A percentile compares a stretch with the other conserved stretches of the same genome.
Conservation (phyloP, 805 yeast genomes). For the Candida wancherniae region DNA sequence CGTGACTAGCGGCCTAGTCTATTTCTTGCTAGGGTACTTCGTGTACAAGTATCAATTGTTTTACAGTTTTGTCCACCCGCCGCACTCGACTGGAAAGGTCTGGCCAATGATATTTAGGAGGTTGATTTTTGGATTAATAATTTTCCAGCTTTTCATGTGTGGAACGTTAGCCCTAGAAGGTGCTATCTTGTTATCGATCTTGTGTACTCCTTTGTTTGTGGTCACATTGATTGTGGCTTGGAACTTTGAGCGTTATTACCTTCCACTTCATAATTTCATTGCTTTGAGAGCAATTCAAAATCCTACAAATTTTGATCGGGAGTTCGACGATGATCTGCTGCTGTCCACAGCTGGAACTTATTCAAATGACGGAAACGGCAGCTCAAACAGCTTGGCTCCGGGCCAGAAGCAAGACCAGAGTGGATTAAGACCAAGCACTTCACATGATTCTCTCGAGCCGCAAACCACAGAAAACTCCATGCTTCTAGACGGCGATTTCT, state of each 20-base stretch:
- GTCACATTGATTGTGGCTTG: conserved; percentile 42
- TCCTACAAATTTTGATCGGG: conserved; percentile 37
- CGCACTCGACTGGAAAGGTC: conserved; percentile 61
- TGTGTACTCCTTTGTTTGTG: conserved; percentile 47
- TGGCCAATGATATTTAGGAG: conserved; percentile 63
- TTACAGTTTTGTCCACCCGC: conserved; percentile 59
- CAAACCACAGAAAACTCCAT: conserved; percentile 8
- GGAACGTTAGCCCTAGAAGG: conserved; percentile 60
- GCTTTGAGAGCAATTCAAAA: conserved; percentile 55
- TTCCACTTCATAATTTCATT: conserved; percentile 50
- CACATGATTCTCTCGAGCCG: not conserved
- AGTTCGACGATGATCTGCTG: conserved; percentile 35
- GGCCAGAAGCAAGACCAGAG: not conserved
- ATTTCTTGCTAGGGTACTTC: conserved; percentile 52
- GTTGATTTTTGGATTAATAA: conserved; percentile 48
- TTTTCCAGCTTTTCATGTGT: conserved; percentile 59
- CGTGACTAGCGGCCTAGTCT: conserved; percentile 52
- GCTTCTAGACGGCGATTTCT: conserved; percentile 16
- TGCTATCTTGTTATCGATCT: conserved; percentile 44
- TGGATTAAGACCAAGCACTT: not conserved
- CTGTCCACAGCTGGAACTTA: conserved; percentile 7
- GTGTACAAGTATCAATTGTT: conserved; percentile 60
- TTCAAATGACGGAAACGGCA: conserved; percentile 2
- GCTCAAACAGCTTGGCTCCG: conserved; percentile 4
- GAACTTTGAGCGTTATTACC: conserved; percentile 51